Evolutionary conservation across 164 flowering plant genomes (phyloP), one percentile per base, ranked within the genome.

Genomic region (Chimonanthus salicifolius): DNA sequence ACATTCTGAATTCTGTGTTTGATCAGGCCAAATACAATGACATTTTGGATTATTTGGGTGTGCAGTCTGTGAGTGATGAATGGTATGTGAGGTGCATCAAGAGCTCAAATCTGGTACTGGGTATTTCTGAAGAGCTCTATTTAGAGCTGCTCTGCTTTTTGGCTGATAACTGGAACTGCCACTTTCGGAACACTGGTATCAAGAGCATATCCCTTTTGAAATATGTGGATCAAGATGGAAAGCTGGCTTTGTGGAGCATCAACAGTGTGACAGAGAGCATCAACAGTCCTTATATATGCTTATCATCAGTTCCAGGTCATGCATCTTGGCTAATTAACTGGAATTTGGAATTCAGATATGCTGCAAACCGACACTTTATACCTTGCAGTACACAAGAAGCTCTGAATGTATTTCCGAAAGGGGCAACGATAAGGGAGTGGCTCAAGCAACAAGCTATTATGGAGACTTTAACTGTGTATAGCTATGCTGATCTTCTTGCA

Each of bases 121-220:
- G 51, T 20, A 79, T 70, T 67, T 50, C 80, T 16, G 75, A 73
- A 49, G 71, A 64, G 54, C 64, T 73, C 13, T 80, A 82, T 54
- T 18, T 75, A 48, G 79, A 77, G 11, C 71, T 82, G 20, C 80
- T 82, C 9, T 58, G 67, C 49, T 77, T 79, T 70, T n/a, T 82
- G 58, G 79, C 77, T 62, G 69, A 73, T 18, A 77, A 71, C 16
- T 49, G 68, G 71, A 49, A 18, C 47, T 5, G 51, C n/a, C 77
- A 48, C 47, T 70, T 47, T 60, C 0, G 2, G 43, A n/a, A 49
- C n/a, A 18, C 58, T 47, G 50, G 62, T 60, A 33, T 79, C n/a
- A 67, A 43, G 44, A 64, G 21, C 13, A 68, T 69, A 3, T 78
- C 67, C 15, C 49, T 77, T 16, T 44, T 82, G 44, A 79, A 75